Conservation (phyloP, 2,329 filamentous ascomycete genomes). For the Trichoderma sp. region DNA sequence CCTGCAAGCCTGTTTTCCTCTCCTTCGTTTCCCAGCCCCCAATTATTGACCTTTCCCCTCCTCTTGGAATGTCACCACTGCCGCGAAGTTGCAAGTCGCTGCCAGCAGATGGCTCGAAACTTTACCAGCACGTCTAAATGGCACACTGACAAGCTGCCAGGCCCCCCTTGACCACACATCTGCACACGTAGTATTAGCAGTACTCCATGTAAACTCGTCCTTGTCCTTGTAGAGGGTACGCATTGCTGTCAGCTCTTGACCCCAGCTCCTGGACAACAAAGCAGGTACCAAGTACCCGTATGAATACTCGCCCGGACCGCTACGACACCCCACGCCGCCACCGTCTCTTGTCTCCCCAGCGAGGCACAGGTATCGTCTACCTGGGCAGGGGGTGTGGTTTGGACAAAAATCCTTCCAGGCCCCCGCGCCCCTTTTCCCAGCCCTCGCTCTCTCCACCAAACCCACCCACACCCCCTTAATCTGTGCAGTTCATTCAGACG, state of each 20-base stretch:
- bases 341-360: neutral
- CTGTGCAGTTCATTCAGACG: constrained; percentile 12
- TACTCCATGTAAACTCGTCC: neutral
- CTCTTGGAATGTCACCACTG: constrained; percentile 2
- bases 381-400: neutral
- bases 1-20: neutral
- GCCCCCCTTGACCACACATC: neutral
- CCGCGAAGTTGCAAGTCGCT: neutral
- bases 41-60: neutral
- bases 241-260: neutral
- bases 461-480: constrained; percentile 17
- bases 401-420: neutral
- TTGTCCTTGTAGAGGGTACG: neutral
- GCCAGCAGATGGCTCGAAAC: neutral
- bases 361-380: neutral
- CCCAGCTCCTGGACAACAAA: neutral
- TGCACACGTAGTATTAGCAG: neutral
- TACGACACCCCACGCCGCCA: neutral
- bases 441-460: neutral
- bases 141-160: neutral
- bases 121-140: neutral
- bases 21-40: neutral
- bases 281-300: neutral
- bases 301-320: neutral
- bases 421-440: neutral